A percentile compares a stretch with the other conserved stretches of the same genome.
Conservation (phyloP, 2,329 filamentous ascomycete genomes). For the Pseudocercospora macadamiae region DNA sequence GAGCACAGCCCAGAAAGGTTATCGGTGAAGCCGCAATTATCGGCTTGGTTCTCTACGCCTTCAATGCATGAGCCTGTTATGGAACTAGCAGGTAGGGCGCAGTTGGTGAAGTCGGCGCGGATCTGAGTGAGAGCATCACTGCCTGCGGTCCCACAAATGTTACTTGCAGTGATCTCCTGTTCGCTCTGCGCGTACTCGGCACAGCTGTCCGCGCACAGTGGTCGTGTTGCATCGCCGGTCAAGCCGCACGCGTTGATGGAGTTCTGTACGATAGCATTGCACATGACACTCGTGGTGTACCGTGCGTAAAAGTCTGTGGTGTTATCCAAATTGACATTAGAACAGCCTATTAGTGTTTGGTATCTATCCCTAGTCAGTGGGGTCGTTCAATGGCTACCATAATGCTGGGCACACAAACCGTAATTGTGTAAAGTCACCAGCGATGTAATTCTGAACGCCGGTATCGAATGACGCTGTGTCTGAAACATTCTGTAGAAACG, state of each 20-base stretch:
- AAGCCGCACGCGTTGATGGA: slow-evolving; percentile 73
- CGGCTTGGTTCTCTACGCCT: slow-evolving; percentile 76
- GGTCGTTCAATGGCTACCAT: neutral
- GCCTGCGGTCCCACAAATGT: slow-evolving; percentile 70
- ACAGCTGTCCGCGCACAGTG: slow-evolving; percentile 88
- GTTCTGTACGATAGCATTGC: slow-evolving; percentile 91
- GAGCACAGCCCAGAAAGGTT: slow-evolving; percentile 77
- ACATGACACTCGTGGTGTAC: slow-evolving; percentile 89
- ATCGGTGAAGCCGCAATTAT: slow-evolving; percentile 82
- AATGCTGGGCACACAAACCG: slow-evolving; percentile 62
- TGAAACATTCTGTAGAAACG: slow-evolving; percentile 83
- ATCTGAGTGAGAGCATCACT: slow-evolving; percentile 74
- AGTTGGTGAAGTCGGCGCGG: slow-evolving; percentile 88
- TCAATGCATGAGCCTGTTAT: slow-evolving; percentile 75
- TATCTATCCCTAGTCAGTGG: slow-evolving; percentile 65
- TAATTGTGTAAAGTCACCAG: slow-evolving; percentile 71
- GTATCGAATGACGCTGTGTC: slow-evolving; percentile 76
- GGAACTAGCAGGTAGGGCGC: slow-evolving; percentile 78
- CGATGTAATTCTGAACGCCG: slow-evolving; percentile 72
- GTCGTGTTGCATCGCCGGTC: slow-evolving; percentile 64
- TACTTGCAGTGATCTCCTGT: slow-evolving; percentile 77
- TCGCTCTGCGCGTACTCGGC: slow-evolving; percentile 87
- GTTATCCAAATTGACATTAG: slow-evolving; percentile 74
- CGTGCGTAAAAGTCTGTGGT: slow-evolving; percentile 84
- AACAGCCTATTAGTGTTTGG: slow-evolving; percentile 77